phyloP scores from a whole-genome alignment of 2,329 filamentous ascomycete genomes.

The Diaporthe batatas region DNA sequence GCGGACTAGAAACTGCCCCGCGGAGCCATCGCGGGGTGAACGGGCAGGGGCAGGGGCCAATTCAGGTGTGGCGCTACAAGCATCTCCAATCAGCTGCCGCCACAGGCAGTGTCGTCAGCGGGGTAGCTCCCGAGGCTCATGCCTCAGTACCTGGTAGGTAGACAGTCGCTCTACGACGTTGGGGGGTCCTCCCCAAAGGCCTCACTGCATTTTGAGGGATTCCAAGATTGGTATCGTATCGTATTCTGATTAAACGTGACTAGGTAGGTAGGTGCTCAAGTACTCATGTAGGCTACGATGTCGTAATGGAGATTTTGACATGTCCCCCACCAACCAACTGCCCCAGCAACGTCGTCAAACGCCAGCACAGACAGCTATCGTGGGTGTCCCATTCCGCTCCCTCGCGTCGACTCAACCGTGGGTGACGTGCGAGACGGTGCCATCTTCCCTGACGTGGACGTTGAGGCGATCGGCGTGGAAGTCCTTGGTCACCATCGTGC shows the following conservation, averaged over 20 bases:
- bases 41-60: neutral
- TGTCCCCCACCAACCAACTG: neutral
- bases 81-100: conserved; percentile 24
- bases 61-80: conserved; percentile 18
- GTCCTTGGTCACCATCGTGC: conserved; percentile 70
- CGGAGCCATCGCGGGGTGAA: conserved; percentile 48
- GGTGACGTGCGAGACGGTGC: conserved; percentile 70
- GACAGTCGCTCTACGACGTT: neutral
- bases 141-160: neutral
- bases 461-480: conserved; percentile 68
- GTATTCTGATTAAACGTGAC: conserved; percentile 27
- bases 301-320: neutral
- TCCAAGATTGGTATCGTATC: conserved; percentile 17
- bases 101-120: conserved; percentile 39
- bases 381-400: neutral
- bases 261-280: neutral
- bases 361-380: neutral
- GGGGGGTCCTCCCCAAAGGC: too few relatives aligned
- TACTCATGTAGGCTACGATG: neutral
- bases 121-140: conserved; percentile 11
- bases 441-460: conserved; percentile 70
- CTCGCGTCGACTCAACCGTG: conserved; percentile 59
- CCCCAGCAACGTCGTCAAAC: neutral
- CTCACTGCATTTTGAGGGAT: neutral
- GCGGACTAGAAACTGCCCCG: conserved; percentile 43